Base-by-base conservation (phyloP, 345 rosid species). In the Jatropha curcas region DNA sequence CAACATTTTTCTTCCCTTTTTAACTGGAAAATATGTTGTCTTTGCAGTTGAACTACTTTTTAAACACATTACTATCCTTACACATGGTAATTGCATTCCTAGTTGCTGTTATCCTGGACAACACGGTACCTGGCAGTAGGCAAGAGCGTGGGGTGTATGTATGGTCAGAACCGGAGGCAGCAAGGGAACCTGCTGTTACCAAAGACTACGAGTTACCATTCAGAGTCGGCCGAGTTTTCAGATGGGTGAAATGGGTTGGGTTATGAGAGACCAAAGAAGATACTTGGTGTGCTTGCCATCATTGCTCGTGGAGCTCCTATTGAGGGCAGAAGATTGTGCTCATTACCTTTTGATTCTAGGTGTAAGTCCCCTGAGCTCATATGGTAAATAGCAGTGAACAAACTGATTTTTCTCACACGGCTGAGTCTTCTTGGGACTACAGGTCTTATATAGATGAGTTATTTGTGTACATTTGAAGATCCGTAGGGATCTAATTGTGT, bases 201-300 rank as follows among this genome's bases (percentile, higher is more conserved):
- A 92, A 95, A 83, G 98, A 95, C 85, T 95, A 92, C 19, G 92
- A 79, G 76, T 79, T 95, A 58, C 99, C 99, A 25, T 90, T 89
- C 83, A 82, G 92, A 82, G 92, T 90, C 7, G 90, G 98, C 55
- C 78, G 90, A 75, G 57, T 87, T 78, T 95, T 95, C 86, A 84
- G 90, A 87, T 95, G 99, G 98, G 96, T 95, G 51, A 95, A 89
- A 63, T 92, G 99, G 99, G 98, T 92, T 14, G 99, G 99, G 67
- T 81, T 95, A 60, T 92, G 86, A 92, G 43, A 34, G 34, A 63
- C 58, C 7, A 22, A 31, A 9, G 33, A 7, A 22, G 34, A 43
- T 19, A 14, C 41, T 50, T 20, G 66, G 64, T n/a, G 9, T 52
- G 25, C 20, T 14, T 10, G 37, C 56, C 20, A 25, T 41, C 52